Conservation (phyloP, 768 basidiomycete species). For the Kwoniella europaea region DNA sequence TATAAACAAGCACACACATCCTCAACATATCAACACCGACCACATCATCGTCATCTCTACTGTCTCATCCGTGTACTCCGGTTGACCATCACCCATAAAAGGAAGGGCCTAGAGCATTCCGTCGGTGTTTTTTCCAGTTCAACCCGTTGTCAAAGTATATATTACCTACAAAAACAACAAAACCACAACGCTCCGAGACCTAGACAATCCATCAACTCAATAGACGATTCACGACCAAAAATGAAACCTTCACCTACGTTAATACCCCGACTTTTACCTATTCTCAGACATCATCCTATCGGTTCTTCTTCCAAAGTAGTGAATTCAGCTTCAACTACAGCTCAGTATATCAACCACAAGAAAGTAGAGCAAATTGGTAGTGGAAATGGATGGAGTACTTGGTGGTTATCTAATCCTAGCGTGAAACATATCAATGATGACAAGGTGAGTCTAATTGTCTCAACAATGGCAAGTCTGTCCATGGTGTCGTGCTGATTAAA, state of each 20-base stretch:
- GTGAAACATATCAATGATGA: background rate
- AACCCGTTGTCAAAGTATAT: background rate
- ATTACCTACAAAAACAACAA: background rate
- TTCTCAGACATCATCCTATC: constrained; percentile 13
- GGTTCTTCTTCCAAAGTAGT: background rate
- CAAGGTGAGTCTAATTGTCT: constrained; percentile 3
- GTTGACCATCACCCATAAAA: background rate
- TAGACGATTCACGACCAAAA: constrained; percentile 3
- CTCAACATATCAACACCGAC: too few relatives aligned
- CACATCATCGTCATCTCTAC: too few relatives aligned
- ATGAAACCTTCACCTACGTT: constrained; percentile 26
- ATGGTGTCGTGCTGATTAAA: background rate
- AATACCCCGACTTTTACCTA: constrained; percentile 19
- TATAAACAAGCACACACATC: too few relatives aligned
- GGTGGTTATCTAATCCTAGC: constrained; percentile 12
- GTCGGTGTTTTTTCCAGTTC: too few relatives aligned
- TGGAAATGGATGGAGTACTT: constrained; percentile 13
- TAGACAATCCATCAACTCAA: background rate
- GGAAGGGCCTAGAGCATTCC: background rate
- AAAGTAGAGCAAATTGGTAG: background rate
- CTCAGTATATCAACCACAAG: background rate
- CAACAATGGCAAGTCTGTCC: background rate
- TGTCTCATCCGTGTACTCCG: too few relatives aligned
- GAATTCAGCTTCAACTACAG: too few relatives aligned
- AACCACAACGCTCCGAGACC: background rate